Conservation (phyloP, 2,329 filamentous ascomycete species). For the Triangularia setosa region DNA sequence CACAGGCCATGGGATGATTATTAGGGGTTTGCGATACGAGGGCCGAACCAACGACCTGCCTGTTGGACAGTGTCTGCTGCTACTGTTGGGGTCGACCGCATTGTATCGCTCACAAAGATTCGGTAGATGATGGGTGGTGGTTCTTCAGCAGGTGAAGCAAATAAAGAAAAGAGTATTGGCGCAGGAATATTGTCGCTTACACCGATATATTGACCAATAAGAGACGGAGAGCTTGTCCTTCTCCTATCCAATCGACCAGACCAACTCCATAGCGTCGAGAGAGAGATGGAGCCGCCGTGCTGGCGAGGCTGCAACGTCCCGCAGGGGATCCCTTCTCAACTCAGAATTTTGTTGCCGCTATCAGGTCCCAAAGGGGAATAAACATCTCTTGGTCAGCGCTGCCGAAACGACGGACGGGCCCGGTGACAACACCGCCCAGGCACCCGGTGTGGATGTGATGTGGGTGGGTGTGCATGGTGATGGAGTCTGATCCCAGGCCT, state of each 20-base stretch:
- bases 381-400: background rate
- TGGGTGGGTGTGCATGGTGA: background rate
- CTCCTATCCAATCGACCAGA: background rate
- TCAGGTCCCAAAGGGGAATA: conserved; percentile 11
- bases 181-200: background rate
- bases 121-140: background rate
- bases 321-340: background rate
- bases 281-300: conserved; percentile 1
- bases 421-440: background rate
- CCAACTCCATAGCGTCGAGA: background rate
- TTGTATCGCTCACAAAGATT: no score
- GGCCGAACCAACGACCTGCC: background rate
- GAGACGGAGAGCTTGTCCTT: background rate
- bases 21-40: background rate
- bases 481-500: background rate
- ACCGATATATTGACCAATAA: background rate
- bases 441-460: background rate
- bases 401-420: background rate
- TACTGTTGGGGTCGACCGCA: no score
- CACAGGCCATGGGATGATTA: background rate
- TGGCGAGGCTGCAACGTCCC: background rate
- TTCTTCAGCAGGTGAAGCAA: background rate
- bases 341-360: conserved; percentile 2
- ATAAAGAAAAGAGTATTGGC: background rate
- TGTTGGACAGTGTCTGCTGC: no score